These are phyloP conservation scores for Herpetomonas tarakana DNA, from an alignment of 208 protist genomes.

Conservation along the genomic window DNA sequence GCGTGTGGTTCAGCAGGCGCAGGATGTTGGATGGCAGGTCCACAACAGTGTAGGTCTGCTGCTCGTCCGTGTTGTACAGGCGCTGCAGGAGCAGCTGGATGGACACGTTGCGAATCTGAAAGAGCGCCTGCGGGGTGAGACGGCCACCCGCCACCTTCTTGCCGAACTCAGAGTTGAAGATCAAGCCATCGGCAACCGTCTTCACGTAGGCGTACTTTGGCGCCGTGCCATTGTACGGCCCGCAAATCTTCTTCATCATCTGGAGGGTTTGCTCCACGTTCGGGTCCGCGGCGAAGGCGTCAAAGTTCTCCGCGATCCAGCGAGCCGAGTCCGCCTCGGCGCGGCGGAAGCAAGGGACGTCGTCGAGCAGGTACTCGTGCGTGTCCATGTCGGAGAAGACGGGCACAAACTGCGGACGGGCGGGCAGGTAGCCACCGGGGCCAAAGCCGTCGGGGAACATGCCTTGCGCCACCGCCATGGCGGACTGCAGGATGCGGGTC, in stretches of 20 bases:
- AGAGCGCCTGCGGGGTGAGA: conserved; percentile 46
- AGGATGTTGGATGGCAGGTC: conserved; percentile 70
- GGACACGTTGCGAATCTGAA: conserved; percentile 66
- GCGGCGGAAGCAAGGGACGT: conserved; percentile 81
- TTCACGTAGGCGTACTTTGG: conserved; percentile 64
- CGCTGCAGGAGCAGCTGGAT: conserved; percentile 65
- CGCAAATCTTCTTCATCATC: conserved; percentile 59
- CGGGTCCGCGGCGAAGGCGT: conserved; percentile 35
- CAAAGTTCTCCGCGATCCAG: conserved; percentile 51
- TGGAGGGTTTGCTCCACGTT: conserved; percentile 34
- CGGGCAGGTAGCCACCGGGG: conserved; percentile 61
- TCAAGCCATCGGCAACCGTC: conserved; percentile 75
- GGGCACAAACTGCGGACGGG: conserved; percentile 75
- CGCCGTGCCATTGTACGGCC: conserved; percentile 21
- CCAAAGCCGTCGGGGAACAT: conserved; percentile 81
- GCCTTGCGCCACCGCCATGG: conserved; percentile 68
- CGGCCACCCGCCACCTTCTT: conserved; percentile 46
- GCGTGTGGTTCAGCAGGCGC: conserved; percentile 39
- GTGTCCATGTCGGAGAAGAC: conserved; percentile 87
- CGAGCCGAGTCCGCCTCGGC: conserved; percentile 61
- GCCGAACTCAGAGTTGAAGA: conserved; percentile 73
- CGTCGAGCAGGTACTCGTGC: conserved; percentile 84
- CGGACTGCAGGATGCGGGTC: conserved; percentile 79
- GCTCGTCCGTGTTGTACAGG: conserved; percentile 81
- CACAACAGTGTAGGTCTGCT: conserved; percentile 81